Conservation (phyloP, 805 yeast species). For the Zygotorulaspora sp. region DNA sequence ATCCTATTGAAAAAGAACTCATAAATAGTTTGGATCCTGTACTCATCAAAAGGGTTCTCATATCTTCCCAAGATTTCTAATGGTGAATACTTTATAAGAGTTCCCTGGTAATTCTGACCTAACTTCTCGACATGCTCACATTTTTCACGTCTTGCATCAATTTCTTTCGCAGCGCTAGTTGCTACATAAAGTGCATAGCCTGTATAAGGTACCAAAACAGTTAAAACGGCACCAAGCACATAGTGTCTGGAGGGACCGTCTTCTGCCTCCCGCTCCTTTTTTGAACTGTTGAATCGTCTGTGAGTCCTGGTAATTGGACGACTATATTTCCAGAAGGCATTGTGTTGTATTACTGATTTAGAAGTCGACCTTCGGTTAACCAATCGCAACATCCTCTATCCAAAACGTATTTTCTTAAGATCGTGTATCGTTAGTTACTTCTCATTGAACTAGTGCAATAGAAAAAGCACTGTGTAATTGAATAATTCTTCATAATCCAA, state of each 20-base stretch:
- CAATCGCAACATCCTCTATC: neutral
- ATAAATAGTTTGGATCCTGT: slow-evolving; percentile 81
- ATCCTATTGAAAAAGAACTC: slow-evolving; percentile 76
- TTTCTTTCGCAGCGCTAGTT: slow-evolving; percentile 49
- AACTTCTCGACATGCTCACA: slow-evolving; percentile 16
- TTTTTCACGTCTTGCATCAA: slow-evolving; percentile 40
- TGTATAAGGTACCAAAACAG: slow-evolving; percentile 47
- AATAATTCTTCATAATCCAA: too few relatives aligned
- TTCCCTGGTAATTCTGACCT: slow-evolving; percentile 19
- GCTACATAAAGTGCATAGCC: slow-evolving; percentile 63
- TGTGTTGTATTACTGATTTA: neutral
- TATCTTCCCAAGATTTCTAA: slow-evolving; percentile 67
- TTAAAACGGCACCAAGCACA: slow-evolving; percentile 17
- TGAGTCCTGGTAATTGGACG: neutral
- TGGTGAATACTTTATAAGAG: slow-evolving; percentile 40
- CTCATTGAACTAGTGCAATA: too few relatives aligned
- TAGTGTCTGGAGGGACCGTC: slow-evolving; percentile 16
- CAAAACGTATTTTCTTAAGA: too few relatives aligned
- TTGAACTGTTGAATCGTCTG: slow-evolving; percentile 1
- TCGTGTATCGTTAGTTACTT: too few relatives aligned
- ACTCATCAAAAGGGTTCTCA: slow-evolving; percentile 88
- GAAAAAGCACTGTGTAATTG: too few relatives aligned
- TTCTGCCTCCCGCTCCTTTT: slow-evolving; percentile 1
- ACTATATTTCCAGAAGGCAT: neutral
- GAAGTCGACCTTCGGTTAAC: neutral